Base-by-base conservation (phyloP, 768 basidiomycete species). In the Tricholoma saponaceum region DNA sequence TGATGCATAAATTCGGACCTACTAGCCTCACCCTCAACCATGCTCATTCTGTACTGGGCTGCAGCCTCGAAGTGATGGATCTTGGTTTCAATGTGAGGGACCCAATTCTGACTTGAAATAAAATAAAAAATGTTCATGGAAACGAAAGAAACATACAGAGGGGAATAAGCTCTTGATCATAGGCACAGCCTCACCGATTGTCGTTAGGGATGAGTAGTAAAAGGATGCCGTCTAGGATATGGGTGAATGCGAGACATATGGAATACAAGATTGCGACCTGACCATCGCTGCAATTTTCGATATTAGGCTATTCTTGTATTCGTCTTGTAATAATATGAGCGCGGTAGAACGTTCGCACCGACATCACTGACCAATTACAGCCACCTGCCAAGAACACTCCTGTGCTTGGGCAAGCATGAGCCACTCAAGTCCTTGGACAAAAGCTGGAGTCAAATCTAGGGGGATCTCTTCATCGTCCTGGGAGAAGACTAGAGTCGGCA, bases 331-430 rank as follows among this genome's bases (percentile, higher is more conserved):
- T 57, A 55, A 44, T 62, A 53, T 62, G 25, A 60, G 64, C 55
- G 55, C 57, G 52, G 44, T 18, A 14, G 43, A 54, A 23, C 18
- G n/a, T 32, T 61, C 25, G 54, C 51, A 56, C 33, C 20, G n/a
- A 52, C 44, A 44, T 50, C 28, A 59, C 79, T 64, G 64, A 92
- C 94, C 90, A 58, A 91, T 72, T 66, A 89, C 87, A 14, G 95
- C 95, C 62, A 89, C 83, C 68, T 96, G 95, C 95, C 95, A 98
- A 41, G 86, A 92, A 67, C 92, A 96, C 73, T 99, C 97, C 63
- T 98, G 96, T 1, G 95, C 95, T 70, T 98, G 93, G 0, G 94
- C 94, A 4, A 95, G 79, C 84, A 93, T 88, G 55, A 98, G 79
- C 61, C 72, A 82, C 66, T 91, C 84, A 43, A 97, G 67, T 25